These are phyloP conservation scores for Penicillium riverlandense DNA, from an alignment of 495 filamentous ascomycete genomes.

Conservation along the genomic window DNA sequence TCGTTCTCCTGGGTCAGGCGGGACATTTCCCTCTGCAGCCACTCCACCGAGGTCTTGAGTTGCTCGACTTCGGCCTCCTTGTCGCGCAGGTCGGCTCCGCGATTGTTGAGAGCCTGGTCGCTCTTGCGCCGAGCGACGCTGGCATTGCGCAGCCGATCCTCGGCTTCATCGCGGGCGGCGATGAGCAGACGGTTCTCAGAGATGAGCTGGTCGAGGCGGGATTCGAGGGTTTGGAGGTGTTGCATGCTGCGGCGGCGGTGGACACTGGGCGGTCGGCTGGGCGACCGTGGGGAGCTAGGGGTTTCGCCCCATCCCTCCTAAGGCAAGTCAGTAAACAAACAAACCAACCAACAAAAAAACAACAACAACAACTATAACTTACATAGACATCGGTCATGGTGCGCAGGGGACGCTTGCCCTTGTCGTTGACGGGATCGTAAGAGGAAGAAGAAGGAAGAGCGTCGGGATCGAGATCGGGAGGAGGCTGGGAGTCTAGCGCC, in stretches of 20 bases:
- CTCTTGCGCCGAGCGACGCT: slow-evolving; percentile 43
- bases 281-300: slow-evolving; percentile 83
- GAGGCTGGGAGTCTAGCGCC: slow-evolving; percentile 21
- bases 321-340: slow-evolving; percentile 20
- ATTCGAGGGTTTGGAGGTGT: slow-evolving; percentile 71
- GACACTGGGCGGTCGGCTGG: slow-evolving; percentile 91
- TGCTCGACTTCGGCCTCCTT: slow-evolving; percentile 74
- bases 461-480: slow-evolving; percentile 31
- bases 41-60: slow-evolving; percentile 66
- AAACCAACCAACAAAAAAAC: slow-evolving; percentile 11
- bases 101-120: slow-evolving; percentile 47
- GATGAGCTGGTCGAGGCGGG: slow-evolving; percentile 67
- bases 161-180: slow-evolving; percentile 62
- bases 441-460: slow-evolving; percentile 52
- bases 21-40: slow-evolving; percentile 69
- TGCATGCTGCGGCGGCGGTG: slow-evolving; percentile 95
- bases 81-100: slow-evolving; percentile 48
- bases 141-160: slow-evolving; percentile 54
- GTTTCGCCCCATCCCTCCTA: slow-evolving; percentile 95
- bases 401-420: slow-evolving; percentile 73
- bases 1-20: slow-evolving; percentile 70
- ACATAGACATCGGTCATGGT: slow-evolving; percentile 94
- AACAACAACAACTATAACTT: slow-evolving; percentile 40
- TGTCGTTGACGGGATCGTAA: slow-evolving; percentile 72
- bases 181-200: slow-evolving; percentile 73